Base-by-base conservation (phyloP, 331 rosid genomes). In the Spiraea crenata region DNA sequence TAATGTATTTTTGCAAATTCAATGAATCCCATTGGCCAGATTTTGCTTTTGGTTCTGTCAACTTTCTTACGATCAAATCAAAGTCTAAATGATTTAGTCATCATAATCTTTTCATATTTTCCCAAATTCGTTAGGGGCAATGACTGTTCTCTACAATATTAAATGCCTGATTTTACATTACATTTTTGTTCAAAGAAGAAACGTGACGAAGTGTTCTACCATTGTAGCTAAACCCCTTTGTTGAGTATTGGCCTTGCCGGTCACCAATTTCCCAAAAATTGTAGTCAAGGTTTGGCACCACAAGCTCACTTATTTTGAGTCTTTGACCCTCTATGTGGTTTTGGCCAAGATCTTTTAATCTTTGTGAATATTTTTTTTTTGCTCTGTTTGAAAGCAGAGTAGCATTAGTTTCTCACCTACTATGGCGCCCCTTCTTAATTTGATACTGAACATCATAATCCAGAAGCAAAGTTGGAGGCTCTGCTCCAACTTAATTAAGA, bases 381-480 rank as follows among this genome's bases (percentile, higher is more conserved):
- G 51, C 17, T 40, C 69, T 57, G 45, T 45, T 48, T 49, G 17
- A 63, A 25, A 61, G 56, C 73, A 69, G 63, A 74, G 47, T 20
- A 39, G 40, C 80, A 86, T 80, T 70, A 81, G 81, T 79, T 71
- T 80, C 76, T 73, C 82, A 86, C 85, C 88, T 6, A 73, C 84
- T 75, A 69, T 68, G 12, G 83, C 71, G 84, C 76, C 77, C 70
- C 79, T 69, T 74, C 58, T 65, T 82, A 76, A 76, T 79, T 68
- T 78, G 70, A 62, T 64, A 70, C 67, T 65, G 64, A 67, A 67
- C 77, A 63, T 69, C 56, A 35, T 57, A 34, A 70, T 60, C 70
- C 71, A 52, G 67, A 52, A 52, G 57, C 64, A 80, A 83, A 65
- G 50, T 38, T 13, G 50, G 84, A 80, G 51, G 34, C 52, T 65